Conservation (phyloP, 345 rosid species). For the Citrus hindsii region DNA sequence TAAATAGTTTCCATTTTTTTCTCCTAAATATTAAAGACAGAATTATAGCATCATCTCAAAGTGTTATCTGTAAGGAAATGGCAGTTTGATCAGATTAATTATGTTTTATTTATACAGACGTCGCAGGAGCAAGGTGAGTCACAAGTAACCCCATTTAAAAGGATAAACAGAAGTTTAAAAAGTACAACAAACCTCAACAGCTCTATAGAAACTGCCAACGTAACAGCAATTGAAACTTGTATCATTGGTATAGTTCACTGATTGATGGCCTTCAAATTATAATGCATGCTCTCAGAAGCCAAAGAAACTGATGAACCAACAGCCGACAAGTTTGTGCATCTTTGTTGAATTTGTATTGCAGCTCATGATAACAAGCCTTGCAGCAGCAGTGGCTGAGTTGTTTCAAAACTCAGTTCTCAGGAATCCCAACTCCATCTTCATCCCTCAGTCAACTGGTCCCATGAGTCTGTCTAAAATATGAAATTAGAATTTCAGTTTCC, state of each 20-base stretch:
- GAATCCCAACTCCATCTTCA: slow-evolving; percentile 9
- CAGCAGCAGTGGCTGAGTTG: slow-evolving; percentile 17
- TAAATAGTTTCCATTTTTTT: not conserved
- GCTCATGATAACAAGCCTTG: slow-evolving; percentile 13
- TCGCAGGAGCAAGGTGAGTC: not conserved
- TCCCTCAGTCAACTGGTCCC: slow-evolving; percentile 12
- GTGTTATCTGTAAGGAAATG: not conserved
- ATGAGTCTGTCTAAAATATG: not conserved
- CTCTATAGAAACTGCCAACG: not conserved
- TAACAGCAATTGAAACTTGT: slow-evolving; percentile 1
- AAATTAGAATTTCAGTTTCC: not conserved
- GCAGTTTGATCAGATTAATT: not conserved
- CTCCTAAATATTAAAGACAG: not conserved
- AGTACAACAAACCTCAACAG: not conserved
- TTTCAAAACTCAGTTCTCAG: not conserved
- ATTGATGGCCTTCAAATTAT: not conserved
- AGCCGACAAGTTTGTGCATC: not conserved
- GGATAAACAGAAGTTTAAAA: not conserved
- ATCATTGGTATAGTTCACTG: not conserved
- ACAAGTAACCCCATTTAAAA: not conserved
- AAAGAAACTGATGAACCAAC: not conserved
- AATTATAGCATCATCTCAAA: not conserved
- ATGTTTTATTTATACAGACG: not conserved
- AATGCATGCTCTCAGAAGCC: not conserved
- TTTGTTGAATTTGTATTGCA: not conserved